A percentile compares a stretch with the other conserved stretches of the same genome.
These are phyloP conservation scores for Xylaria longipes DNA, from an alignment of 495 filamentous ascomycete genomes.

Conservation along the genomic window DNA sequence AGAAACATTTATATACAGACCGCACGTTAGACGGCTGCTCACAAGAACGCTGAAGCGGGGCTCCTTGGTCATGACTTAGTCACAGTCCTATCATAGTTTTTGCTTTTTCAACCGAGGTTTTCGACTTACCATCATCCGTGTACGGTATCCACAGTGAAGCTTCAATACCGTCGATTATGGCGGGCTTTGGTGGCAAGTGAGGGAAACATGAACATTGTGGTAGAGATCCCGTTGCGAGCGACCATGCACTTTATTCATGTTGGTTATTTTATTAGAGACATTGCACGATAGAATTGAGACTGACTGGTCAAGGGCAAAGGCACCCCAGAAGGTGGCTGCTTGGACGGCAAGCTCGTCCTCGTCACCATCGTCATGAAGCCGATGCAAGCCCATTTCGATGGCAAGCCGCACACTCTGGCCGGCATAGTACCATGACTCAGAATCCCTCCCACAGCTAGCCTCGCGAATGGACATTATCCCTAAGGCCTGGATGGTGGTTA, in stretches of 20 bases:
- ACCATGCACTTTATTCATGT: conserved; percentile 62
- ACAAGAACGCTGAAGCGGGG: conserved; percentile 54
- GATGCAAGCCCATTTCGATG: conserved; percentile 70
- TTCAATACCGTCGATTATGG: conserved; percentile 61
- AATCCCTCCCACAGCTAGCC: conserved; percentile 67
- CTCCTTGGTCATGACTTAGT: conserved; percentile 40
- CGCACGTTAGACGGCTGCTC: conserved; percentile 62
- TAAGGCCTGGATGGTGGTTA: conserved; percentile 81
- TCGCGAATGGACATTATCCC: conserved; percentile 75
- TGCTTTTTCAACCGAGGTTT: neutral
- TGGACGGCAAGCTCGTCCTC: conserved; percentile 66
- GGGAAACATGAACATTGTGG: conserved; percentile 66
- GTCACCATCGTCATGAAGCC: conserved; percentile 48
- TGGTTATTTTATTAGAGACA: conserved; percentile 30
- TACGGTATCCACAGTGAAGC: conserved; percentile 64
- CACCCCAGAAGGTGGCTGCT: conserved; percentile 74
- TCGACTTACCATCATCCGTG: conserved; percentile 58
- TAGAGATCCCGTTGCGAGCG: conserved; percentile 65
- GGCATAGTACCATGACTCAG: conserved; percentile 70
- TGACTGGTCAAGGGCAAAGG: conserved; percentile 74
- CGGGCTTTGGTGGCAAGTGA: conserved; percentile 62
- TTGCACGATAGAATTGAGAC: conserved; percentile 26
- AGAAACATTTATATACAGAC: conserved; percentile 66
- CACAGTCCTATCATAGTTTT: neutral
- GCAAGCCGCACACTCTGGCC: conserved; percentile 70